Base-by-base conservation (phyloP, 2,329 filamentous ascomycete genomes). In the Xylaria sp. region DNA sequence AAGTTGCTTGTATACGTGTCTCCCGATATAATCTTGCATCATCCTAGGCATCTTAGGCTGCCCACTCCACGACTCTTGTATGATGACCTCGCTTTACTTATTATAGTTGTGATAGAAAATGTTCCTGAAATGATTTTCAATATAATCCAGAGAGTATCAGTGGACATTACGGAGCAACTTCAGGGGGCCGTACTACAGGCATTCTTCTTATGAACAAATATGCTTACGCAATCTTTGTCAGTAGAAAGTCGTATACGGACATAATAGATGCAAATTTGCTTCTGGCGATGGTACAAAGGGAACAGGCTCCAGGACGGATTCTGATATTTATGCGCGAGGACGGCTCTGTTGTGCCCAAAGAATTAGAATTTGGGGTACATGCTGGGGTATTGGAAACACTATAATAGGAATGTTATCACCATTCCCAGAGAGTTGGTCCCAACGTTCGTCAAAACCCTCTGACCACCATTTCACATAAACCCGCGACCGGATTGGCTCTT, bases 381-480 rank as follows among this genome's bases (percentile, higher is more conserved):
- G 25, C 5, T n/a, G 3, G 29, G 25, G 25, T 25, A 44, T 58
- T 22, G 59, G 33, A 33, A 22, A 54, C 7, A 38, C 15, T 33
- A 49, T 17, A 38, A 2, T 13, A n/a, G 42, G 44, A 45, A 33
- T 47, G 25, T 39, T 47, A 39, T 47, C 54, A 42, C 29, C 31
- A 59, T 65, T 55, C 44, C 63, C 25, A 22, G 44, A 55, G 13
- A 45, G 42, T 22, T 67, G 44, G 31, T 25, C 33, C 50, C 60
- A 25, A 57, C 36, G 31, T 36, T 62, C 54, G 44, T 47, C 50
- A 44, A n/a, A 31, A 22, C 36, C 39, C 38, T 42, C 22, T 44
- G 31, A 51, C 53, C 61, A 51, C 60, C 33, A 45, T 63, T 58
- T 65, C 61, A 65, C 66, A 54, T 54, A 61, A n/a, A 45, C 20